These are phyloP conservation scores for Phytophthora sp. DNA, from an alignment of 352 stramenopile species.

Conservation along the genomic window DNA sequence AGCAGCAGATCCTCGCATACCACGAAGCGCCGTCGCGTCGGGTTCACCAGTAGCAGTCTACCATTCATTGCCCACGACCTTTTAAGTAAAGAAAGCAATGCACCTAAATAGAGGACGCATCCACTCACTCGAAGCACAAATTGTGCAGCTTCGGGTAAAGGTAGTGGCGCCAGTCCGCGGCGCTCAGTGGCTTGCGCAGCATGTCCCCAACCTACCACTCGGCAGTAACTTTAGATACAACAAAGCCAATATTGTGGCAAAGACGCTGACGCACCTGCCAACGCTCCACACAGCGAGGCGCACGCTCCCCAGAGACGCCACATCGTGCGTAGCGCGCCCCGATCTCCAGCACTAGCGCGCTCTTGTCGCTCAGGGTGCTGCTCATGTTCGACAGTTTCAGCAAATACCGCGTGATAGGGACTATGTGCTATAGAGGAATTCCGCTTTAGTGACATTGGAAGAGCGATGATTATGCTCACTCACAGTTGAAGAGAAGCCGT, in stretches of 20 bases:
- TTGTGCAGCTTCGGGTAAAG: slow-evolving; percentile 63
- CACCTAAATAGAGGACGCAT: not conserved
- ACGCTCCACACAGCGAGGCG: slow-evolving; percentile 63
- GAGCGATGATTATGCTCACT: slow-evolving; percentile 13
- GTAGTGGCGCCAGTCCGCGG: slow-evolving; percentile 52
- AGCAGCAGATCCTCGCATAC: slow-evolving; percentile 82
- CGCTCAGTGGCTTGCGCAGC: slow-evolving; percentile 42
- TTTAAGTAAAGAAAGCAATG: not conserved
- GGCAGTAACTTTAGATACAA: not conserved
- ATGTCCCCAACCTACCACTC: slow-evolving; percentile 57
- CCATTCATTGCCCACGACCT: not conserved
- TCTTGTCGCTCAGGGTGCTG: slow-evolving; percentile 50
- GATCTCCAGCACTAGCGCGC: slow-evolving; percentile 81
- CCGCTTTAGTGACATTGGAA: slow-evolving; percentile 6
- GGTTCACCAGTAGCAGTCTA: slow-evolving; percentile 76
- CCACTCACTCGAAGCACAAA: slow-evolving; percentile 78
- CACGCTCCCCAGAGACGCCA: slow-evolving; percentile 78
- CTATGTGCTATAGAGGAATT: not conserved
- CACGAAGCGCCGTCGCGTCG: slow-evolving; percentile 73
- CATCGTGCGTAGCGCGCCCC: slow-evolving; percentile 70
- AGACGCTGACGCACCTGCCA: slow-evolving; percentile 59
- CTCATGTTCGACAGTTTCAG: slow-evolving; percentile 20
- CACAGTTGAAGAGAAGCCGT: slow-evolving; percentile 10
- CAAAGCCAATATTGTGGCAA: not conserved
- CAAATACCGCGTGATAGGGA: slow-evolving; percentile 15